Percentiles rank a stretch among this genome's conserved stretches.
Conservation (phyloP, 208 protist species). For the Tritrichomonas foetus region DNA sequence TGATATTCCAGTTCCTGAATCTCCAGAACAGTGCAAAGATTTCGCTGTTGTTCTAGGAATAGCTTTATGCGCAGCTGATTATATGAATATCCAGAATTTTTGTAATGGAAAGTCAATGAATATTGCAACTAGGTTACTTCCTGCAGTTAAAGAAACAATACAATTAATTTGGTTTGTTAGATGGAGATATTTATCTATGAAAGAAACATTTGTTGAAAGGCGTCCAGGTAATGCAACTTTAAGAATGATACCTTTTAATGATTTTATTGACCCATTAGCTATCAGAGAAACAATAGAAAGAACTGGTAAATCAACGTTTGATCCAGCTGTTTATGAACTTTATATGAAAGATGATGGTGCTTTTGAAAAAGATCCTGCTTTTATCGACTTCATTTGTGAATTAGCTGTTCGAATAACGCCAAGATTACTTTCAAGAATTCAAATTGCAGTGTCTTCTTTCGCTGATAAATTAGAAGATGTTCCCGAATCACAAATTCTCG, state of each 20-base stretch:
- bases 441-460: background rate
- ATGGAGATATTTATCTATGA: background rate
- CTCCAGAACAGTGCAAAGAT: background rate
- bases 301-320: background rate
- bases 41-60: background rate
- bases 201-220: background rate
- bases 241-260: background rate
- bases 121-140: background rate
- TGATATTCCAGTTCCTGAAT: background rate
- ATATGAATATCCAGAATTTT: background rate
- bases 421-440: background rate
- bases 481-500: background rate
- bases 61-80: background rate
- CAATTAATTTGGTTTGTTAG: background rate
- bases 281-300: background rate
- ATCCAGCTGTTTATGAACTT: background rate
- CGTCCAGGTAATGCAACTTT: background rate
- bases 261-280: background rate
- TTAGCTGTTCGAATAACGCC: background rate
- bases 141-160: background rate
- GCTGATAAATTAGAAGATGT: background rate
- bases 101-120: background rate
- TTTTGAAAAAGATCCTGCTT: constrained; percentile 1
- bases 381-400: background rate
- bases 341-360: background rate